phyloP scores from a whole-genome alignment of 2,329 filamentous ascomycete genomes.

The Pseudogymnoascus sp. region DNA sequence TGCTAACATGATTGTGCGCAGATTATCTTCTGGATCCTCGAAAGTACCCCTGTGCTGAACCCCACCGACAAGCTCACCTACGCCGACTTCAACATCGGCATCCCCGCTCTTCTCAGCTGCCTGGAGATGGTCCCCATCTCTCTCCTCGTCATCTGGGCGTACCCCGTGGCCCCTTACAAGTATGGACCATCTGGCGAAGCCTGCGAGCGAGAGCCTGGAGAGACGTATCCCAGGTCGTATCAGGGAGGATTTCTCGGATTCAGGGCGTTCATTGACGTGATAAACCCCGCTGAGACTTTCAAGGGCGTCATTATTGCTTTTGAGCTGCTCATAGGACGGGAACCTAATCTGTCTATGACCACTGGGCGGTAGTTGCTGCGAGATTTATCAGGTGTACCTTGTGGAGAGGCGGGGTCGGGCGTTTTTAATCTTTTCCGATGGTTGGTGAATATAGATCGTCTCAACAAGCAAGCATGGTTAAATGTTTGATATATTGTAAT shows the following conservation, averaged over 20 bases:
- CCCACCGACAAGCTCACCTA: constrained; percentile 19
- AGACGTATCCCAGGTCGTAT: neutral
- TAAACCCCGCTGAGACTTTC: neutral
- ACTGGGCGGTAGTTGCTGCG: neutral
- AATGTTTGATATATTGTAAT: neutral
- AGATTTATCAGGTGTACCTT: neutral
- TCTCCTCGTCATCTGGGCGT: constrained; percentile 22
- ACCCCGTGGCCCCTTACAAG: constrained; percentile 20
- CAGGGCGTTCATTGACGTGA: neutral
- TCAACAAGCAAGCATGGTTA: neutral
- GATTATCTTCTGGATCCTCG: constrained; percentile 23
- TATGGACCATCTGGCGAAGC: neutral
- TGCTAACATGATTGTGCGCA: neutral
- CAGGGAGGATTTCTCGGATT: neutral
- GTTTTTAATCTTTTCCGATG: neutral
- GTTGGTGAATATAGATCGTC: neutral
- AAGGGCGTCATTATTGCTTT: neutral
- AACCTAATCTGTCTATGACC: neutral
- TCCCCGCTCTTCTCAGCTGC: constrained; percentile 21
- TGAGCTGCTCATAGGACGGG: neutral
- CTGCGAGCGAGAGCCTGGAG: neutral
- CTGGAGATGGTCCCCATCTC: constrained; percentile 24
- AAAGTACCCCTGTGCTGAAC: constrained; percentile 16
- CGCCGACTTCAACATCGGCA: constrained; percentile 21
- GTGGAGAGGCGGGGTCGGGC: neutral